These are phyloP conservation scores for Daldinia grandis DNA, from an alignment of 495 filamentous ascomycete genomes.

Conservation along the genomic window DNA sequence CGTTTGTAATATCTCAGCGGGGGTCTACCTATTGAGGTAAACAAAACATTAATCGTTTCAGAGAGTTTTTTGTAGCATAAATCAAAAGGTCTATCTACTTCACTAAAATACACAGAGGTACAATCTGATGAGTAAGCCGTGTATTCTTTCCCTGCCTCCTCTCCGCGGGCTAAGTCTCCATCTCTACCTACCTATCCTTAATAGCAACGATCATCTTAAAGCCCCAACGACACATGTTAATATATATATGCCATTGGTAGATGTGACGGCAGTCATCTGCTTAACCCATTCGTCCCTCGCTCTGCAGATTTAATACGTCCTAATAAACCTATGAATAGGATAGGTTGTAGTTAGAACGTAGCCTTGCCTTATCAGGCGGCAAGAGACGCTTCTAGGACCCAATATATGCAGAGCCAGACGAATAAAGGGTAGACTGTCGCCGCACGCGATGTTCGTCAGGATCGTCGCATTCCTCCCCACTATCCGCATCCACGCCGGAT, in stretches of 20 bases:
- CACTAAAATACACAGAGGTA: neutral
- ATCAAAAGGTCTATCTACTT: neutral
- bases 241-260: neutral
- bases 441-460: constrained; percentile 53
- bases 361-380: neutral
- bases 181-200: neutral
- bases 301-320: constrained; percentile 16
- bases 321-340: neutral
- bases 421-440: constrained; percentile 64
- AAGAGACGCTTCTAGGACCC: constrained; percentile 10
- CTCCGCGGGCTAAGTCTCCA: neutral
- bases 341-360: neutral
- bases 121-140: neutral
- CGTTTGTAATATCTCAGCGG: too few species aligned
- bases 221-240: neutral
- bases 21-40: too few species aligned
- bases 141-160: neutral
- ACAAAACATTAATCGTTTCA: neutral
- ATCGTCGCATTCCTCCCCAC: constrained; percentile 54
- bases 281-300: constrained; percentile 43
- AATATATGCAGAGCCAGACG: constrained; percentile 58
- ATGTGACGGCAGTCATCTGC: constrained; percentile 41
- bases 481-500: constrained; percentile 47
- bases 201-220: neutral
- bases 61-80: neutral